Evolutionary conservation across 148 eudicot species (phyloP).

Genomic region (Fallopia convolvulus): DNA sequence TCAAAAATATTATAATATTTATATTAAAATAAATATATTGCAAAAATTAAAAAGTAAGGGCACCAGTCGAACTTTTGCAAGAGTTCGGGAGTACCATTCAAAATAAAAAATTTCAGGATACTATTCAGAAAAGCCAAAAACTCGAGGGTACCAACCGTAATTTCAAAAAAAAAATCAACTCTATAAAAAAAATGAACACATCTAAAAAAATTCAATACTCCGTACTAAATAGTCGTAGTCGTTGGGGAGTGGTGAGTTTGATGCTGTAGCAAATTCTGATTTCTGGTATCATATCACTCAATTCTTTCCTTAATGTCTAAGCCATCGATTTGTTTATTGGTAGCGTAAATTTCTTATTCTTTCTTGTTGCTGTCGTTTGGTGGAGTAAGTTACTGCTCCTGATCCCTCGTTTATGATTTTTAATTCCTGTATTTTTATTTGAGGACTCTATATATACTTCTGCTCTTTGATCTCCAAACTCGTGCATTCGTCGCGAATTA

Average conservation of each 20-base stretch:
- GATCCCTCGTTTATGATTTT: not conserved
- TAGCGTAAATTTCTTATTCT: not conserved
- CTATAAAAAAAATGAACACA: not conserved
- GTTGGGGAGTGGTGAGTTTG: constrained; percentile 3
- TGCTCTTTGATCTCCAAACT: not conserved
- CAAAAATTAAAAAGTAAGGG: no score
- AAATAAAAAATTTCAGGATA: no score
- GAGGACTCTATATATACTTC: constrained; percentile 6
- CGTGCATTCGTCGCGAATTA: not conserved
- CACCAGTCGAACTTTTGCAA: no score
- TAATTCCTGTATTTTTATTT: not conserved
- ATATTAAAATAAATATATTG: no score
- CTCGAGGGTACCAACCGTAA: no score
- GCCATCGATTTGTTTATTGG: constrained; percentile 7
- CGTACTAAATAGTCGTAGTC: not conserved
- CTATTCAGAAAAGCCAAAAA: no score
- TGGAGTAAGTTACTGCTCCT: not conserved
- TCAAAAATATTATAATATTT: no score
- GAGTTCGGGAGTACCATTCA: no score
- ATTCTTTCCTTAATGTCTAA: not conserved
- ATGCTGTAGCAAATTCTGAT: not conserved
- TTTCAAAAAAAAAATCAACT: no score
- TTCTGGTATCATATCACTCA: constrained; percentile 6
- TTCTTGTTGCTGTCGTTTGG: constrained; percentile 7
- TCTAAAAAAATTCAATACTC: not conserved